Evolutionary conservation across 345 rosid genomes (phyloP).

Genomic region (Pistacia integerrima): DNA sequence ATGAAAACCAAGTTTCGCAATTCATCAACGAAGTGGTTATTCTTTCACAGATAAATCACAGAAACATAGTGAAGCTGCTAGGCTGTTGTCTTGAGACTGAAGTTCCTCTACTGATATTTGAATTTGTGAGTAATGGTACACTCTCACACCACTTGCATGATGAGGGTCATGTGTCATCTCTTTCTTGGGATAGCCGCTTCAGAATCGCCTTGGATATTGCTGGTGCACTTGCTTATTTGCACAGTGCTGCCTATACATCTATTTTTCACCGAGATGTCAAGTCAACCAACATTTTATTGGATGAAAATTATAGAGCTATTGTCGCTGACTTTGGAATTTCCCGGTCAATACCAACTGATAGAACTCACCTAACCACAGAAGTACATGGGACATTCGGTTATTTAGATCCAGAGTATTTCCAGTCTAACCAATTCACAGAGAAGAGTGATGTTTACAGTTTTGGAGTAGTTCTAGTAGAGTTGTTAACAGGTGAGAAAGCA

Average conservation of each 20-base stretch:
- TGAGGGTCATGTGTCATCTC: neutral
- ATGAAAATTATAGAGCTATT: constrained; percentile 21
- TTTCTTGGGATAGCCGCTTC: neutral
- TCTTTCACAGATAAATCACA: constrained; percentile 26
- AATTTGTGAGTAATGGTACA: constrained; percentile 25
- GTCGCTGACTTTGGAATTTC: constrained; percentile 27
- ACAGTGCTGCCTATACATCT: constrained; percentile 13
- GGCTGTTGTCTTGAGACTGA: constrained; percentile 22
- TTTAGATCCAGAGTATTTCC: neutral
- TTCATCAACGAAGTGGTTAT: constrained; percentile 29
- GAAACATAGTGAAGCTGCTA: constrained; percentile 27
- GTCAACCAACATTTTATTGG: constrained; percentile 29
- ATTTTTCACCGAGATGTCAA: constrained; percentile 27
- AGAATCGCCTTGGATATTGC: constrained; percentile 25
- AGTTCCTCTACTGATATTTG: constrained; percentile 27
- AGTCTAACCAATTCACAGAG: constrained; percentile 22
- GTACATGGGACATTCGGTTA: no score
- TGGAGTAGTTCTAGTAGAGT: constrained; percentile 9
- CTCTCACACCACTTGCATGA: constrained; percentile 24
- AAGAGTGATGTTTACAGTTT: constrained; percentile 28
- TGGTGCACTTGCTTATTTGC: constrained; percentile 26
- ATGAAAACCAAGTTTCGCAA: constrained; percentile 25
- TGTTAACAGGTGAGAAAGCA: constrained; percentile 18
- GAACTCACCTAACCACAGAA: no score
- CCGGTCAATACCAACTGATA: constrained; percentile 11